A percentile compares a stretch with the other conserved stretches of the same genome.
Conservation (phyloP, 2,329 filamentous ascomycete species). For the Hypoxylon sp. region DNA sequence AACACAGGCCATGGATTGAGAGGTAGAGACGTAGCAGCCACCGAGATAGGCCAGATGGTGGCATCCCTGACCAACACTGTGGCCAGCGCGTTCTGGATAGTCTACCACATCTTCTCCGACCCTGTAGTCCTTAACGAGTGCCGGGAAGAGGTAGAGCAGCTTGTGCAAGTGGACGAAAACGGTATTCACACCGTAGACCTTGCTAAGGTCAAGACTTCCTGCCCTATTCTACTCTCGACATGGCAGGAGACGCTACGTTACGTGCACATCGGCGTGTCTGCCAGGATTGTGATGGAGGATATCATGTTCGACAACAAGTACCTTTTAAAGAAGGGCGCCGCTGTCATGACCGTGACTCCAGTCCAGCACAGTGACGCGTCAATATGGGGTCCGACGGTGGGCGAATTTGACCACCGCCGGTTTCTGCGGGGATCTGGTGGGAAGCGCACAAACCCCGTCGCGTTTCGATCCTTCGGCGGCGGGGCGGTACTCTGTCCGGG, state of each 20-base stretch:
- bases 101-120: slow-evolving; percentile 38
- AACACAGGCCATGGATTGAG: slow-evolving; percentile 8
- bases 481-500: slow-evolving; percentile 38
- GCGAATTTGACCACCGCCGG: slow-evolving; percentile 33
- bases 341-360: slow-evolving; percentile 28
- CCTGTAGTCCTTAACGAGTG: slow-evolving; percentile 48
- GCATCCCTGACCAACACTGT: slow-evolving; percentile 33
- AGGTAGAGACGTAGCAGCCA: slow-evolving; percentile 10
- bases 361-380: slow-evolving; percentile 31
- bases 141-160: slow-evolving; percentile 19
- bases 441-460: slow-evolving; percentile 25
- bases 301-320: slow-evolving; percentile 37
- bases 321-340: slow-evolving; percentile 42
- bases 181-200: slow-evolving; percentile 23
- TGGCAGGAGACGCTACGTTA: slow-evolving; percentile 38
- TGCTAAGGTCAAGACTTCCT: slow-evolving; percentile 24
- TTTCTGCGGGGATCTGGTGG: slow-evolving; percentile 23
- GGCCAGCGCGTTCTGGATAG: slow-evolving; percentile 33
- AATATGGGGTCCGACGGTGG: slow-evolving; percentile 33
- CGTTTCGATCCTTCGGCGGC: slow-evolving; percentile 40
- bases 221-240: slow-evolving; percentile 42
- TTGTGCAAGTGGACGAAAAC: slow-evolving; percentile 12
- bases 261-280: slow-evolving; percentile 29
- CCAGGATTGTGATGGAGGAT: slow-evolving; percentile 31
- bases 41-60: slow-evolving; percentile 20